Evolutionary conservation across 2,329 filamentous ascomycete species (phyloP).

Genomic region (Ophiostoma angusticollis): DNA sequence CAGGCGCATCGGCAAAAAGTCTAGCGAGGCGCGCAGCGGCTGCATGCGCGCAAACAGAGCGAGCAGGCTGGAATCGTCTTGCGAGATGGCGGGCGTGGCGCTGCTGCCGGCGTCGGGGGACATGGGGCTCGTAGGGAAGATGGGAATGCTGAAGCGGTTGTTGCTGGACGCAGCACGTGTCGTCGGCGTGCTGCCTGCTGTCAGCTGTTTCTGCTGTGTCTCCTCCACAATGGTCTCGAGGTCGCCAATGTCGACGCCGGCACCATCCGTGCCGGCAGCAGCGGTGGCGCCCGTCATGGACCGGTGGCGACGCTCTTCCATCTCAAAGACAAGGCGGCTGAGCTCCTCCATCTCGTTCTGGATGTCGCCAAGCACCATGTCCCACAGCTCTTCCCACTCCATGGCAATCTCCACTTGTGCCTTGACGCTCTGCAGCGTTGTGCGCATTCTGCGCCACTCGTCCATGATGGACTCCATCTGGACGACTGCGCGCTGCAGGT

Average conservation of each 20-base stretch:
- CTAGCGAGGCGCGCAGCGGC: constrained; percentile 78
- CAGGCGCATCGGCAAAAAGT: constrained; percentile 90
- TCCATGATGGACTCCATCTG: constrained; percentile 82
- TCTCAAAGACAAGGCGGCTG: constrained; percentile 72
- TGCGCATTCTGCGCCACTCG: constrained; percentile 75
- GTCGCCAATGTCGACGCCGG: constrained; percentile 69
- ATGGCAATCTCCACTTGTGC: constrained; percentile 90
- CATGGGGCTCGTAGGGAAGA: constrained; percentile 49
- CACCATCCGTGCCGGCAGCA: constrained; percentile 43
- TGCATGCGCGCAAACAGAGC: constrained; percentile 93
- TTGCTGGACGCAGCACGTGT: constrained; percentile 34
- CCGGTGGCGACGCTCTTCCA: constrained; percentile 90
- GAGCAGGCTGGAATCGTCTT: constrained; percentile 79
- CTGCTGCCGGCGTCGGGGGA: constrained; percentile 30
- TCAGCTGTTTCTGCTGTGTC: constrained; percentile 28
- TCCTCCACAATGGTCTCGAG: constrained; percentile 91
- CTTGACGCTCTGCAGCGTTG: constrained; percentile 65
- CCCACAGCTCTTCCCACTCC: constrained; percentile 99
- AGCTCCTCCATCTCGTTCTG: constrained; percentile 59
- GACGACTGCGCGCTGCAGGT: constrained; percentile 60
- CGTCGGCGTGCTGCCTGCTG: constrained; percentile 18
- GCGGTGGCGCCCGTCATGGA: constrained; percentile 55
- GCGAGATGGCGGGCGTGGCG: constrained; percentile 38
- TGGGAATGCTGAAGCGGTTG: constrained; percentile 56
- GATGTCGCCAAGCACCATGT: constrained; percentile 83